Conservation (phyloP, 768 basidiomycete species). For the Psilocybe subaeruginosa region DNA sequence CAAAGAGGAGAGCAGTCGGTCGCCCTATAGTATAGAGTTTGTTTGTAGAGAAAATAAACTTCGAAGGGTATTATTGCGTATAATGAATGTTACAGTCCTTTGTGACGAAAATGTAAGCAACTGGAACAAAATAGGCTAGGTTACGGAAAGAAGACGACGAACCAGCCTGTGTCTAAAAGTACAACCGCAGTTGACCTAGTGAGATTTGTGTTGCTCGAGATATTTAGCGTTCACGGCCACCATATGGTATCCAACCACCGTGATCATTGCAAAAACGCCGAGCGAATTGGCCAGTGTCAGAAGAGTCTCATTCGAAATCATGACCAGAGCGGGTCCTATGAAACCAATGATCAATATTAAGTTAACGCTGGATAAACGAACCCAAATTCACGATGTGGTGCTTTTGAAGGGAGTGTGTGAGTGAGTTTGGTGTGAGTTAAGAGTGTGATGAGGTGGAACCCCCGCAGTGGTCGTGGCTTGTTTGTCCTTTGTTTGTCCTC, state of each 20-base stretch:
- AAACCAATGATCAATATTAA: background rate
- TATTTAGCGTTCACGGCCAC: constrained; percentile 77
- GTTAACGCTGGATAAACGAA: background rate
- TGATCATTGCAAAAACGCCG: constrained; percentile 85
- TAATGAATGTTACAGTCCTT: background rate
- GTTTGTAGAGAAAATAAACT: background rate
- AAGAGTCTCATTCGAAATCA: constrained; percentile 83
- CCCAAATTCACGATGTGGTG: background rate
- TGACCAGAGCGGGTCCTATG: constrained; percentile 29
- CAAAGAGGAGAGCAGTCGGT: too few species aligned
- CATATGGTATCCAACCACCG: constrained; percentile 89
- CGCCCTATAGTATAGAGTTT: too few species aligned
- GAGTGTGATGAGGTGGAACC: constrained; percentile 9
- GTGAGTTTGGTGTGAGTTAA: background rate
- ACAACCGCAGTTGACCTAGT: constrained; percentile 8
- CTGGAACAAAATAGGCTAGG: background rate
- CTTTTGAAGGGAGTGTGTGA: constrained; percentile 1
- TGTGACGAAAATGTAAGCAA: too few species aligned
- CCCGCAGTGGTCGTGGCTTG: constrained; percentile 15
- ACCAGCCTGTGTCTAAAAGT: constrained; percentile 1
- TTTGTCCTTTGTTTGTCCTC: constrained; percentile 32
- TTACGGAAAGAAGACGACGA: background rate
- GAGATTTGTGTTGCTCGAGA: constrained; percentile 27
- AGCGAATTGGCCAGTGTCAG: constrained; percentile 83
- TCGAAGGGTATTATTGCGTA: background rate